These are phyloP conservation scores for Aurantiochytrium sp. DNA, from an alignment of 108 stramenopile species.

Conservation along the genomic window DNA sequence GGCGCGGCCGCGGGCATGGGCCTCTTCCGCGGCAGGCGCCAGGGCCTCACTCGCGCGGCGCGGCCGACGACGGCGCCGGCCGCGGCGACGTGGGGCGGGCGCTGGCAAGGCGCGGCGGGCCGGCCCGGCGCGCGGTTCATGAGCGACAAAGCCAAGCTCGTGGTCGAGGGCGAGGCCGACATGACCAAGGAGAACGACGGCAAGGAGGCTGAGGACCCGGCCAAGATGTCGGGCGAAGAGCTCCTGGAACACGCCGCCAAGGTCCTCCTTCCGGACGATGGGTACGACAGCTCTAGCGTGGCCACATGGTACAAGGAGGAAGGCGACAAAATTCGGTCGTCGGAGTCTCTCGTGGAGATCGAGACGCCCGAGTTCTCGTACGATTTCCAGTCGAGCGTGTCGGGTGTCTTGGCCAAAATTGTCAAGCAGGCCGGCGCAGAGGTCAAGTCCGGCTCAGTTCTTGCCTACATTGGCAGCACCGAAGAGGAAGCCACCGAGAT, in stretches of 20 bases:
- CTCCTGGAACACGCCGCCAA: neutral
- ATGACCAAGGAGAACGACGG: no score
- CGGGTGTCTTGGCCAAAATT: neutral
- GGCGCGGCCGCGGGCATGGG: no score
- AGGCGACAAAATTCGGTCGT: neutral
- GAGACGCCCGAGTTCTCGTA: conserved; percentile 6
- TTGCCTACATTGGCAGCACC: neutral
- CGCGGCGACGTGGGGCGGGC: no score
- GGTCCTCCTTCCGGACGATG: neutral
- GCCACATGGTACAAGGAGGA: neutral
- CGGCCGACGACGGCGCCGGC: no score
- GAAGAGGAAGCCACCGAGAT: neutral
- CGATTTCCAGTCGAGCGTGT: neutral
- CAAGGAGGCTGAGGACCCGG: neutral
- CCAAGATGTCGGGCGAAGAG: neutral
- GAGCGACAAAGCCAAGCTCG: no score
- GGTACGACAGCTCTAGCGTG: neutral
- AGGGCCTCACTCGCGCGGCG: no score
- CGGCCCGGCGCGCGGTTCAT: no score
- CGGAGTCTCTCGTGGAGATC: neutral
- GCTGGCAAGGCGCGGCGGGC: no score
- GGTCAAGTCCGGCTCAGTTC: neutral
- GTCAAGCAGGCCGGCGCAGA: neutral
- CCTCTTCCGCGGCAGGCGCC: no score
- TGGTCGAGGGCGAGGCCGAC: no score